Conservation (phyloP, 495 filamentous ascomycete genomes). For the Daldinia bambusicola region DNA sequence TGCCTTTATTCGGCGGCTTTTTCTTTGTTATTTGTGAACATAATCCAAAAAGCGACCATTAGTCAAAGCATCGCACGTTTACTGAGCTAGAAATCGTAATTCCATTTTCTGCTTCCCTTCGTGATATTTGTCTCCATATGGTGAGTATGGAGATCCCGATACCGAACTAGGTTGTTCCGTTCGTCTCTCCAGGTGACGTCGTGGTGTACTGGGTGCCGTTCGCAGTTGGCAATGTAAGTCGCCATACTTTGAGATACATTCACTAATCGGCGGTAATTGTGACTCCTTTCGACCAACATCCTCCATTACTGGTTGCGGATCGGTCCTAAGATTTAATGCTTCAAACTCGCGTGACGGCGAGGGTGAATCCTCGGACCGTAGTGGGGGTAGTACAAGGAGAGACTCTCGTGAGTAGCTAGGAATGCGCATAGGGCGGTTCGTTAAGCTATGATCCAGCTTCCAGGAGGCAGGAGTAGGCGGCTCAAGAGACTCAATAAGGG, state of each 20-base stretch:
- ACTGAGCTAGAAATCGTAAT: neutral
- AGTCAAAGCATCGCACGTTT: neutral
- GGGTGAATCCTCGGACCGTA: slow-evolving; percentile 22
- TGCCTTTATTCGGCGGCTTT: neutral
- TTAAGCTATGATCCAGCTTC: neutral
- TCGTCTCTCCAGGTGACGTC: neutral
- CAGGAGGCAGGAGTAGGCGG: slow-evolving; percentile 53
- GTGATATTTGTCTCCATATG: neutral
- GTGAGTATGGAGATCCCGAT: neutral
- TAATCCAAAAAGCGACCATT: neutral
- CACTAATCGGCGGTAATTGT: neutral
- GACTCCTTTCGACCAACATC: neutral
- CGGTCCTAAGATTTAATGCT: neutral
- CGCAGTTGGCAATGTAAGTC: neutral
- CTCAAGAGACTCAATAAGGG: slow-evolving; percentile 67
- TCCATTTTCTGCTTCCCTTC: neutral
- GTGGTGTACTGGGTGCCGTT: neutral
- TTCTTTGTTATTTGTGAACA: neutral
- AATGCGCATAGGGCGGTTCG: neutral
- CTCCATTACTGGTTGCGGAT: neutral
- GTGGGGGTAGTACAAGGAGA: slow-evolving; percentile 41
- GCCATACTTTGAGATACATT: neutral
- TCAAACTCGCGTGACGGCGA: neutral
- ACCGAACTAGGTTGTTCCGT: neutral
- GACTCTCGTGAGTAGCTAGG: neutral